These are phyloP conservation scores for Coccomyxa subellipsoidea DNA, from an alignment of 163 green algal genomes.

Conservation along the genomic window DNA sequence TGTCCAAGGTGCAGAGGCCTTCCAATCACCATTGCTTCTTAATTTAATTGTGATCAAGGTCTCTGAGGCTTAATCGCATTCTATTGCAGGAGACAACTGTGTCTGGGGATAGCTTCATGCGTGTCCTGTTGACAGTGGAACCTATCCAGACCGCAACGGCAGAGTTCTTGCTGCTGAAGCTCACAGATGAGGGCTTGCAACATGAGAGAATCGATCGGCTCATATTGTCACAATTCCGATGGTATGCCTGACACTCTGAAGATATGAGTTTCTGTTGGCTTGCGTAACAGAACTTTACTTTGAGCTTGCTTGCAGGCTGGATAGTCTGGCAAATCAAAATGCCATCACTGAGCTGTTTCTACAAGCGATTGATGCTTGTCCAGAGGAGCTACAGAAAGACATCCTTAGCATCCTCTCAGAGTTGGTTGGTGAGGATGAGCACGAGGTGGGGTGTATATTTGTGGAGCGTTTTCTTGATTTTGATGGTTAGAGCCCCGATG, in stretches of 20 bases:
- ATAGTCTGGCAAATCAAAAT: not conserved
- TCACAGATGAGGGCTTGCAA: not conserved
- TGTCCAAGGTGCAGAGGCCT: not conserved
- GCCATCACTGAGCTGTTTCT: not conserved
- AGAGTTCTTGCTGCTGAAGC: not conserved
- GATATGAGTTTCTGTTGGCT: not conserved
- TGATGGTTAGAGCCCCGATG: not conserved
- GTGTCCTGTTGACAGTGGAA: not conserved
- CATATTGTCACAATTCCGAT: not conserved
- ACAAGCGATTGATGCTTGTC: not conserved
- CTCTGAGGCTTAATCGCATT: not conserved
- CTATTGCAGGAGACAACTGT: not conserved
- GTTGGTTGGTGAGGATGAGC: not conserved
- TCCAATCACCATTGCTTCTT: not conserved
- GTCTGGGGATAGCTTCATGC: not conserved
- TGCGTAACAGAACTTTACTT: not conserved
- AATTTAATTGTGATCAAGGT: not conserved
- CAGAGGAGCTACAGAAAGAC: constrained; percentile 5
- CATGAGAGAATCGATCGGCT: not conserved
- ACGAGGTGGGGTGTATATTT: not conserved
- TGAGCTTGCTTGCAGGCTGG: constrained; percentile 10
- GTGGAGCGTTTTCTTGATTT: not conserved
- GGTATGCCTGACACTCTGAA: not conserved
- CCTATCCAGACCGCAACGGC: not conserved
- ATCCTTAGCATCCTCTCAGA: constrained; percentile 6